phyloP scores from a whole-genome alignment of 1,139 yeast species.

The Hansenula sp. region DNA sequence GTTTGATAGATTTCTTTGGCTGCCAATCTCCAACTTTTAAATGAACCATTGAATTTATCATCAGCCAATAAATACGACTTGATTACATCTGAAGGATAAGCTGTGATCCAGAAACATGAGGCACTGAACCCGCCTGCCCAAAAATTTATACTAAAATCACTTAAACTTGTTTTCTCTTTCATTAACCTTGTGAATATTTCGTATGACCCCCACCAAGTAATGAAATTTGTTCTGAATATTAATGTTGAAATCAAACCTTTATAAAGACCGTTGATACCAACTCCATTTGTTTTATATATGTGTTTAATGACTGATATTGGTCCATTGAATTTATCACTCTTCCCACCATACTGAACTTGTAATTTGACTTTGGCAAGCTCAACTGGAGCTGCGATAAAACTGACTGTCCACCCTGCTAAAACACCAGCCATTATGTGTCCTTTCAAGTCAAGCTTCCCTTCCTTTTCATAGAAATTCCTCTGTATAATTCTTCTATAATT shows the following conservation, averaged over 20 bases:
- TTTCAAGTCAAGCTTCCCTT: conserved; percentile 56
- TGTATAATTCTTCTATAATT: conserved; percentile 67
- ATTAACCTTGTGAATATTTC: conserved; percentile 73
- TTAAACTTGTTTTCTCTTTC: conserved; percentile 56
- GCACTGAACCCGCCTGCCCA: conserved; percentile 90
- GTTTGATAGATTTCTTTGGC: conserved; percentile 60
- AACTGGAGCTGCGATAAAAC: conserved; percentile 91
- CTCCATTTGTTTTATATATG: conserved; percentile 39
- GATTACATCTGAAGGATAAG: conserved; percentile 87
- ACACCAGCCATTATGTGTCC: conserved; percentile 82
- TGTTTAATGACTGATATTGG: conserved; percentile 64
- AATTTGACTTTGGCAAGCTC: conserved; percentile 86
- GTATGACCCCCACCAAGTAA: conserved; percentile 95
- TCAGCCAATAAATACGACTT: conserved; percentile 88
- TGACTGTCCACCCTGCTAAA: conserved; percentile 81
- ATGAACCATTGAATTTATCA: conserved; percentile 64
- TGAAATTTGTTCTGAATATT: conserved; percentile 82
- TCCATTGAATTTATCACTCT: conserved; percentile 64
- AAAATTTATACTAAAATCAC: conserved; percentile 70
- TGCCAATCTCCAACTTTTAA: conserved; percentile 71
- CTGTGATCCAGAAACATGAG: conserved; percentile 81
- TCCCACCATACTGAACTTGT: conserved; percentile 85
- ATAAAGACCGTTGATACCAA: conserved; percentile 69
- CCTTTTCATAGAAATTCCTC: conserved; percentile 56
- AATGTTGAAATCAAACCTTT: conserved; percentile 82